Evolutionary conservation across 2,329 filamentous ascomycete species (phyloP), one percentile per base, ranked within the genome.

Genomic region (Claviceps humidiphila): DNA sequence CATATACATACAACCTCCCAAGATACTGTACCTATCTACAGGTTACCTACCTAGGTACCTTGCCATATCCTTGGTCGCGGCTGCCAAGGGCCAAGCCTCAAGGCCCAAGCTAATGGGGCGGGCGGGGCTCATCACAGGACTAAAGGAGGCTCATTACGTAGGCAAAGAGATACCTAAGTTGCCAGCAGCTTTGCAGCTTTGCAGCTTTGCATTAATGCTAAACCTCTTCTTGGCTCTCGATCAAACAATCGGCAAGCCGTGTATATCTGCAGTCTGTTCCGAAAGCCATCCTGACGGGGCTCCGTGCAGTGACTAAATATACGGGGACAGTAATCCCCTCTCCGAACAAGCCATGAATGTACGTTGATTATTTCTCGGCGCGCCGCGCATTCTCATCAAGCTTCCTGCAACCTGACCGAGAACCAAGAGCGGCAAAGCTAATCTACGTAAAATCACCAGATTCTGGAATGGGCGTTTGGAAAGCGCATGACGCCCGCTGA

Each of bases 401-500:
- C 14, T 30, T 22, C 24, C 20, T 4, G 16, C 37, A 8, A n/a
- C 26, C 26, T 38, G 37, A 43, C 14, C 30, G 24, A 8, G 24
- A 30, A 34, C 9, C 13, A 39, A 14, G 48, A 7, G 48, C 50
- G 41, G 53, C 30, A 34, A 34, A 11, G 9, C 53, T 55, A 44
- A 55, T 43, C 20, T 45, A 37, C 4, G 57, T 55, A 58, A 57
- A 58, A 56, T 58, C 9, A 55, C 48, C 45, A 96, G 88, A 88
- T 97, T 66, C 80, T 98, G 56, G 93, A 98, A 80, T 98, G 93
- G 90, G 91, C 91, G 41, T 98, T 98, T 66, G 93, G 93, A 60
- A 97, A 96, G 80, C 93, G 93, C 71, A 94, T 97, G 81, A 98
- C 93, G 76, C 91, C 93, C 4, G 89, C 89, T 24, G 87, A 93